phyloP scores from a whole-genome alignment of 2,329 filamentous ascomycete genomes.

The Endothia cerciana region DNA sequence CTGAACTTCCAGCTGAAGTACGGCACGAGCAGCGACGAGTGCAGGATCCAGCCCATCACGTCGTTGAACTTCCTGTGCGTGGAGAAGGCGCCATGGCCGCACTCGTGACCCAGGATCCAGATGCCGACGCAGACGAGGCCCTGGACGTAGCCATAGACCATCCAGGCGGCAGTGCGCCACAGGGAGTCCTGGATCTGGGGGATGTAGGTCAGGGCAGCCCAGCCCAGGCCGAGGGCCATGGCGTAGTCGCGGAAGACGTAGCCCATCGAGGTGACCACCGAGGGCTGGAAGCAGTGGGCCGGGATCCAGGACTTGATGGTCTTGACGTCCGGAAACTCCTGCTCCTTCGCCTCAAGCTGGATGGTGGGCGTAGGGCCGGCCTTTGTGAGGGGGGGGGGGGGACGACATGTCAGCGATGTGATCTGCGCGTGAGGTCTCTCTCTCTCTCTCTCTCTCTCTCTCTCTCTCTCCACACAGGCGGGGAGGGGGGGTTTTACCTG shows the following conservation, averaged over 20 bases:
- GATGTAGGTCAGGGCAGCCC: constrained; percentile 58
- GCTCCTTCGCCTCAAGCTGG: constrained; percentile 24
- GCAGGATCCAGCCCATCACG: constrained; percentile 64
- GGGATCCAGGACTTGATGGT: constrained; percentile 59
- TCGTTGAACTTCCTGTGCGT: constrained; percentile 60
- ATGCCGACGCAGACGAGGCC: constrained; percentile 69
- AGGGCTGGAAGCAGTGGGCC: constrained; percentile 63
- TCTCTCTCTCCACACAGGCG: too few species aligned
- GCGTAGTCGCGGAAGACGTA: constrained; percentile 61
- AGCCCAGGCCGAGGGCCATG: constrained; percentile 53
- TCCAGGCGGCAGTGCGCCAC: constrained; percentile 55
- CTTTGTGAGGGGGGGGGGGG: not conserved
- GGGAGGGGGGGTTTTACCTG: too few species aligned
- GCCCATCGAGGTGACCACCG: constrained; percentile 52
- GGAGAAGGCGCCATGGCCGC: constrained; percentile 72
- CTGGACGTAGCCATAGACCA: constrained; percentile 64
- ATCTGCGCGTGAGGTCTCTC: not conserved
- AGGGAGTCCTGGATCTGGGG: constrained; percentile 49
- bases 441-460: too few species aligned
- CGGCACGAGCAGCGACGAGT: constrained; percentile 68
- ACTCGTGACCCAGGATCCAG: constrained; percentile 74
- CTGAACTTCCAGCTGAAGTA: constrained; percentile 76
- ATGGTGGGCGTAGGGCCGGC: constrained; percentile 18
- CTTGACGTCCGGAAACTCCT: constrained; percentile 51
- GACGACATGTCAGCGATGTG: constrained; percentile 11